Percentiles rank a stretch among this genome's conserved stretches.
Conservation (phyloP, 768 basidiomycete genomes). For the Amanita rimosa region DNA sequence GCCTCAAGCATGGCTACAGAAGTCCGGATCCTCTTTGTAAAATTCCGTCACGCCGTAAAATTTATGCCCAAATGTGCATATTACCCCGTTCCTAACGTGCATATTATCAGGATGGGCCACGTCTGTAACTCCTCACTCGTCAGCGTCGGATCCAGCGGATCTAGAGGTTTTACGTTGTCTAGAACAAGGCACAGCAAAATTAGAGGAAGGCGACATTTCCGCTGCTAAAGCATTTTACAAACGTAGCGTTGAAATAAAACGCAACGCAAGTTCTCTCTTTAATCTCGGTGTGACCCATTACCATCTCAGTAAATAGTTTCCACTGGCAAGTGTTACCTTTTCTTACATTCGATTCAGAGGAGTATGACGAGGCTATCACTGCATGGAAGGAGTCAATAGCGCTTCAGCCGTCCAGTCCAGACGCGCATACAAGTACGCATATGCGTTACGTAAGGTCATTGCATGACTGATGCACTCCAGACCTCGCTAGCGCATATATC, state of each 20-base stretch:
- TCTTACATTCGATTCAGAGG: slow-evolving; percentile 38
- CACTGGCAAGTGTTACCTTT: slow-evolving; percentile 7
- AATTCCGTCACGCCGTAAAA: slow-evolving; percentile 5
- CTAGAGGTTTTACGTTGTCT: slow-evolving; percentile 67
- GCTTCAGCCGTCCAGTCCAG: slow-evolving; percentile 73
- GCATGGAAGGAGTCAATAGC: slow-evolving; percentile 81
- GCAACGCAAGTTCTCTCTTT: slow-evolving; percentile 72
- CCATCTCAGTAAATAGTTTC: slow-evolving; percentile 60
- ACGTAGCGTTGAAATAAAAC: slow-evolving; percentile 72
- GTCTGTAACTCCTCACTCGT: slow-evolving; percentile 73
- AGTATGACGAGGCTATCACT: slow-evolving; percentile 76
- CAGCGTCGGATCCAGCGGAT: slow-evolving; percentile 73
- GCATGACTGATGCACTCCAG: slow-evolving; percentile 26
- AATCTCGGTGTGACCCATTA: slow-evolving; percentile 87
- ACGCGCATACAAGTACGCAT: slow-evolving; percentile 75
- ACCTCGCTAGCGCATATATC: slow-evolving; percentile 84
- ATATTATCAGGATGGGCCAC: slow-evolving; percentile 59
- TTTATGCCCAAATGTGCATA: neutral
- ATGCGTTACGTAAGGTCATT: slow-evolving; percentile 9
- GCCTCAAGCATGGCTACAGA: slow-evolving; percentile 11
- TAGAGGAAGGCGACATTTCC: slow-evolving; percentile 81
- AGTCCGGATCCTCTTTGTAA: slow-evolving; percentile 8
- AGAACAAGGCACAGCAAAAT: slow-evolving; percentile 72
- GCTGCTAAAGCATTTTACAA: slow-evolving; percentile 67
- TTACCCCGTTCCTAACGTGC: neutral